Base-by-base conservation (phyloP, 1,284 basidiomycete genomes). In the Tausonia pullulans region DNA sequence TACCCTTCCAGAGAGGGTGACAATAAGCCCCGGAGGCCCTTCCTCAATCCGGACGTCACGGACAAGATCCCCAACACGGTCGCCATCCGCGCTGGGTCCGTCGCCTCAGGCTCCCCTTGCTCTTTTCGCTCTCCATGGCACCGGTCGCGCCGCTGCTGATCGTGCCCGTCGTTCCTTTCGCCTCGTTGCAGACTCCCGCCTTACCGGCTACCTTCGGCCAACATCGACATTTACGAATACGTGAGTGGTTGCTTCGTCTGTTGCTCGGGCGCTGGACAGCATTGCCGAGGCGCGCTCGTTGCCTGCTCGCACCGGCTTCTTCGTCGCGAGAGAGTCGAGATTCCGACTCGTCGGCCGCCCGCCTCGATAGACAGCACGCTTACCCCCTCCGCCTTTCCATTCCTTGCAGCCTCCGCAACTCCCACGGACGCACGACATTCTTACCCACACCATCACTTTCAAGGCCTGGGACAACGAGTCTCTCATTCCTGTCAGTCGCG, bases 371-470 rank as follows among this genome's bases (percentile, higher is more conserved):
- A 27, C 27, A 27, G 16, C 5, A 53, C 45, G 46, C 61, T 62
- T 13, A 50, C 40, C 46, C 8, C 54, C 46, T 10, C 16, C 27
- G 14, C 13, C 16, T 13, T 43, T 64, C 45, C n/a, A 9, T 46
- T 5, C 9, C n/a, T 45, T 40, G 9, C 57, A 65, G 64, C 64
- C 64, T 46, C 64, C 64, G 5, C 58, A 52, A 48, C 57, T 65
- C 14, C 61, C 61, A 10, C 57, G 45, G 44, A 44, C 50, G 13
- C 60, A 51, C 13, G 51, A 58, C 16, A 61, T 65, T 50, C 64
- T 65, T n/a, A 66, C 65, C 49, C 65, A 66, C 61, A 56, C 39
- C 48, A 60, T 66, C 61, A 63, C 65, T 11, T 66, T 66, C 57
- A 53, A 51, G 4, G 61, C 65, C 39, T 66, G 45, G 41, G 61